Base-by-base conservation (phyloP, 441 rosid genomes). In the Populus tomentosa region DNA sequence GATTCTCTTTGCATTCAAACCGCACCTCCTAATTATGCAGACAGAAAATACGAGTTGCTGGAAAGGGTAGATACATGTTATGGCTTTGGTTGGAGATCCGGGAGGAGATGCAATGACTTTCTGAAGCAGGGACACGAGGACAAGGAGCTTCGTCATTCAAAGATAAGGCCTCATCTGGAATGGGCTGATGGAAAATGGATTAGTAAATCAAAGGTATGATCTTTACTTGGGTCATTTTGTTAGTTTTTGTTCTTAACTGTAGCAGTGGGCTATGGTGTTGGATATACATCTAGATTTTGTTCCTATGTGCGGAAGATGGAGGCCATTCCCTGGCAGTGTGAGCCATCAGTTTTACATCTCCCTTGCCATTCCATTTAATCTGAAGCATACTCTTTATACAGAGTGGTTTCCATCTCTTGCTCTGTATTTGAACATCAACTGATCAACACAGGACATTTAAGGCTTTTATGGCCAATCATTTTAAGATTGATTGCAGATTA, bases 131-230 rank as follows among this genome's bases (percentile, higher is more conserved):
- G 72, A 66, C 84, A 85, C 75, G 83, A 77, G 82, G 87, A 78
- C 64, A 75, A 67, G 72, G 88, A 85, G 65, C 73, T 87, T 42
- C 6, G 67, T 67, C 79, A 26, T 33, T 75, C 80, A 5, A 82
- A 82, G 64, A 21, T 89, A 78, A 88, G 97, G 82, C 94, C 94
- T 71, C 82, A 79, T 36, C 78, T 59, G 76, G 86, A 85, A 76
- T 89, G 93, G 94, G 64, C 75, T 80, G 77, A 85, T 84, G 89
- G 91, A 7, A 35, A 72, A 70, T 89, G 94, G 97, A 28, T 59
- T 66, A 66, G 80, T 67, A 70, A 81, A 74, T 81, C 84, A 26
- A 82, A 85, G 88, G 90, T 87, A 84, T 71, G 28, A 14, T 11
- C 14, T 53, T 59, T n/a, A 63, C n/a, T 32, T 63, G 16, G 42